Percentiles rank a stretch among this genome's conserved stretches.
phyloP scores from a whole-genome alignment of 1,284 basidiomycete genomes.

The Irpex rosettiformis region DNA sequence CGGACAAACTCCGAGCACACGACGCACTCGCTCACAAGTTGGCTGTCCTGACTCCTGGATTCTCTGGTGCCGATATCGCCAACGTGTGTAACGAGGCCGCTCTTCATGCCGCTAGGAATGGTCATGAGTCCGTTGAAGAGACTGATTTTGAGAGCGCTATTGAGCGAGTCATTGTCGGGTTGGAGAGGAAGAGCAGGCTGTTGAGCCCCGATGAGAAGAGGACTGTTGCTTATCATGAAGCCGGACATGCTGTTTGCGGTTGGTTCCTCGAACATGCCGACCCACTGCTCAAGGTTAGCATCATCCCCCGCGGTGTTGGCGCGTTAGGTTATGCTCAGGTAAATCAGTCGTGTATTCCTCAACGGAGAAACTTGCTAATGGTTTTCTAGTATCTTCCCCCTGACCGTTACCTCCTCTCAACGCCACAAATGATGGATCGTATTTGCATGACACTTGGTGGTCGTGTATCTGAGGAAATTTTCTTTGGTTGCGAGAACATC shows the following conservation, averaged over 20 bases:
- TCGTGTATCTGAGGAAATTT: slow-evolving; percentile 97
- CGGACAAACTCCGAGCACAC: slow-evolving; percentile 54
- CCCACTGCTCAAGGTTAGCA: slow-evolving; percentile 96
- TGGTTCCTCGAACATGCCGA: slow-evolving; percentile 99
- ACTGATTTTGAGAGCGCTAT: slow-evolving; percentile 96
- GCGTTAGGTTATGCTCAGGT: slow-evolving; percentile 96
- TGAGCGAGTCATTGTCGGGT: slow-evolving; percentile 95
- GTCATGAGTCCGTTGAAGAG: slow-evolving; percentile 78
- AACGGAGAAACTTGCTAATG: slow-evolving; percentile 1
- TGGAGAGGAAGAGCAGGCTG: slow-evolving; percentile 94
- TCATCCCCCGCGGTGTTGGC: slow-evolving; percentile 95
- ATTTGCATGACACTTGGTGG: slow-evolving; percentile 99
- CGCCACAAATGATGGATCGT: slow-evolving; percentile 91
- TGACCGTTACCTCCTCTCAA: slow-evolving; percentile 94
- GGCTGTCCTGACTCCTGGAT: slow-evolving; percentile 94
- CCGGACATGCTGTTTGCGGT: slow-evolving; percentile 96
- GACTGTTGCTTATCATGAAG: slow-evolving; percentile 99
- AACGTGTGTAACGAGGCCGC: slow-evolving; percentile 99
- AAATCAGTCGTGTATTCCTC: slow-evolving; percentile 19
- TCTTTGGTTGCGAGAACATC: slow-evolving; percentile 91
- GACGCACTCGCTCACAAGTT: slow-evolving; percentile 84
- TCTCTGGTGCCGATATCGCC: slow-evolving; percentile 98
- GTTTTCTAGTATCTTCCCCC: slow-evolving; percentile 83
- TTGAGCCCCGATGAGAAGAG: slow-evolving; percentile 96
- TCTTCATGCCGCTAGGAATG: slow-evolving; percentile 87